Conservation (phyloP, 192 early-diverging fungal genomes). For the Backusella westeae region DNA sequence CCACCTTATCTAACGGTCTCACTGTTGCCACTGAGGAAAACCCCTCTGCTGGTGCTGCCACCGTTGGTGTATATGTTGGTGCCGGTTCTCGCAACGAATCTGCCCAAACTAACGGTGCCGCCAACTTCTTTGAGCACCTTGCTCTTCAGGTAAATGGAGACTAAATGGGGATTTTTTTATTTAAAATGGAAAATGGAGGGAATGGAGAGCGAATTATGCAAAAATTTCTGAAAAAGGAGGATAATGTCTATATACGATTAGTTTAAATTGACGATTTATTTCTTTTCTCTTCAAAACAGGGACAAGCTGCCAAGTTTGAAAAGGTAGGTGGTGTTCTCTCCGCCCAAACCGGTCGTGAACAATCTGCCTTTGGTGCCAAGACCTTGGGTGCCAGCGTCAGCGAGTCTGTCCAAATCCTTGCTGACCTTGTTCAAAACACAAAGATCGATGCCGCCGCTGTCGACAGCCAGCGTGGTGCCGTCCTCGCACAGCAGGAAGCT, state of each 20-base stretch:
- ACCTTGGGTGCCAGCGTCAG: conserved; percentile 81
- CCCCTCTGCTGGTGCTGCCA: conserved; percentile 75
- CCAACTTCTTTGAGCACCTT: conserved; percentile 98
- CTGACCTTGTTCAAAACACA: conserved; percentile 92
- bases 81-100: conserved; percentile 83
- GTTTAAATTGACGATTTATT: not conserved
- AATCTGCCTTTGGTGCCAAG: conserved; percentile 97
- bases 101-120: conserved; percentile 85
- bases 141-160: conserved; percentile 79
- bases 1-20: conserved; percentile 73
- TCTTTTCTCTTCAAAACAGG: not conserved
- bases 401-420: conserved; percentile 83
- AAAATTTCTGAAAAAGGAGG: too few species aligned
- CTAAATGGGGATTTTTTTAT: not conserved
- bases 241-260: not conserved
- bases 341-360: conserved; percentile 96
- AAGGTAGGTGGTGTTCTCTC: conserved; percentile 96
- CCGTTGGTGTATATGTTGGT: conserved; percentile 87
- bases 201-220: not conserved
- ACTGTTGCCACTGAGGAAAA: conserved; percentile 83
- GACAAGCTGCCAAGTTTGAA: conserved; percentile 63
- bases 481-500: conserved; percentile 86
- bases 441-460: conserved; percentile 78
- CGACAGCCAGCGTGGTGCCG: conserved; percentile 93
- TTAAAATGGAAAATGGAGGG: not conserved